Evolutionary conservation across 2,329 filamentous ascomycete species (phyloP).

Genomic region (Coniochaeta ligniaria): DNA sequence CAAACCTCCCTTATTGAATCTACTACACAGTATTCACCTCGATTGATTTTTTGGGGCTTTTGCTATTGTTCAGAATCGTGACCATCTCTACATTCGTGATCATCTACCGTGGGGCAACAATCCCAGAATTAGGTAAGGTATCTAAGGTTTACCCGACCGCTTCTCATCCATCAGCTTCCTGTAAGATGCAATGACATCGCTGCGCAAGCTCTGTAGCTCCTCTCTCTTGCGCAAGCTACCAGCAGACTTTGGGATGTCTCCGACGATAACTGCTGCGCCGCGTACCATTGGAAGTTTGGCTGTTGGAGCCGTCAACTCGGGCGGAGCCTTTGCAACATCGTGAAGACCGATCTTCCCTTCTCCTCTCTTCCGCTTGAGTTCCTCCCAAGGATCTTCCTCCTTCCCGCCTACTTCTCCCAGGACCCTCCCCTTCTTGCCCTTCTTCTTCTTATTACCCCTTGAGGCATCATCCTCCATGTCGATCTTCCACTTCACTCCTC

Average conservation of each 20-base stretch:
- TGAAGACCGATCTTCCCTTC: slow-evolving; percentile 44
- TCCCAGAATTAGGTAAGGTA: background rate
- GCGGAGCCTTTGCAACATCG: slow-evolving; percentile 67
- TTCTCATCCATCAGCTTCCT: slow-evolving; percentile 58
- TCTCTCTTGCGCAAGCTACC: slow-evolving; percentile 68
- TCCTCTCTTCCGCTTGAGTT: slow-evolving; percentile 60
- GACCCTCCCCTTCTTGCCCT: slow-evolving; percentile 28
- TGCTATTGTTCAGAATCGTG: too few relatives aligned
- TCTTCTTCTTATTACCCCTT: slow-evolving; percentile 36
- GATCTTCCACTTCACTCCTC: slow-evolving; percentile 39
- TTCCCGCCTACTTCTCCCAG: slow-evolving; percentile 37
- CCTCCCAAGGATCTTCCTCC: slow-evolving; percentile 67
- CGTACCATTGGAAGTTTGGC: slow-evolving; percentile 55
- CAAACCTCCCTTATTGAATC: too few relatives aligned
- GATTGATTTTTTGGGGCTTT: too few relatives aligned
- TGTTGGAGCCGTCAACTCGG: slow-evolving; percentile 56
- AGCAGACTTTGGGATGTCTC: slow-evolving; percentile 59
- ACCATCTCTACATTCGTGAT: too few relatives aligned
- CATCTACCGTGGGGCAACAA: too few relatives aligned
- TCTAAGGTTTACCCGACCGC: background rate
- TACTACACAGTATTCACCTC: too few relatives aligned
- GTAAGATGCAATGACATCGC: slow-evolving; percentile 68
- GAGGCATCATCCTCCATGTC: slow-evolving; percentile 32
- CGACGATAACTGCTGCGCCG: slow-evolving; percentile 59
- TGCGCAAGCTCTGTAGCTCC: slow-evolving; percentile 62